Conservation (phyloP, 208 protist species). For the Leishmania braziliensis region DNA sequence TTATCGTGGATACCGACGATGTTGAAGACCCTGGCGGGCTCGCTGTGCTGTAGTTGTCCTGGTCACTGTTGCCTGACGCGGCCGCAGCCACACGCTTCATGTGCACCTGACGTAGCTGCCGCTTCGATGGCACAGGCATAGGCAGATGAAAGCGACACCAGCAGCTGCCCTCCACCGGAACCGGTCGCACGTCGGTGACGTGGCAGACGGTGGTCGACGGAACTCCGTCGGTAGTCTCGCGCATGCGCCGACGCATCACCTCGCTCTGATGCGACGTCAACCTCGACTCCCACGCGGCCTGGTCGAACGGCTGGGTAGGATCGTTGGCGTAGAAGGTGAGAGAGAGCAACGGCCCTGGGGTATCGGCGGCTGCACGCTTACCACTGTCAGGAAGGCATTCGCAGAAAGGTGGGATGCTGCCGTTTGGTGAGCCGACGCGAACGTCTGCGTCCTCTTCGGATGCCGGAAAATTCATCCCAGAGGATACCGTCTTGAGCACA, state of each 20-base stretch:
- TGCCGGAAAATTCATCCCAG: not conserved
- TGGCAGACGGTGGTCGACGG: constrained; percentile 32
- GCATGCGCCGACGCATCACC: constrained; percentile 21
- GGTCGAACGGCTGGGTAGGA: constrained; percentile 37
- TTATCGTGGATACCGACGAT: constrained; percentile 10
- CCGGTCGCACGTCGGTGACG: constrained; percentile 46
- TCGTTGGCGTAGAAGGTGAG: constrained; percentile 74
- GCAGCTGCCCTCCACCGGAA: constrained; percentile 49
- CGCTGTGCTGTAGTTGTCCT: not conserved
- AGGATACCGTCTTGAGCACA: not conserved
- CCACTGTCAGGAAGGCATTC: constrained; percentile 8
- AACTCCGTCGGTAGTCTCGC: constrained; percentile 13
- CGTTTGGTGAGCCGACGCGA: not conserved
- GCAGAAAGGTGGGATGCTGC: constrained; percentile 16
- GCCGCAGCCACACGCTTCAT: constrained; percentile 10
- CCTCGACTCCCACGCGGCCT: constrained; percentile 40
- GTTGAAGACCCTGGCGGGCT: constrained; percentile 9
- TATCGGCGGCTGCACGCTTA: not conserved
- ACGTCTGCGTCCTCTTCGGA: not conserved
- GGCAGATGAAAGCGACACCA: constrained; percentile 56
- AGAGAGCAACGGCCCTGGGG: constrained; percentile 52
- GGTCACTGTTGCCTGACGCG: not conserved
- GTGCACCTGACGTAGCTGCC: constrained; percentile 41
- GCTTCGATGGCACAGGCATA: constrained; percentile 45
- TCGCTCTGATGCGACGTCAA: constrained; percentile 36